Conservation (phyloP, 2,329 filamentous ascomycete species). For the Coleophoma eucalyptorum region DNA sequence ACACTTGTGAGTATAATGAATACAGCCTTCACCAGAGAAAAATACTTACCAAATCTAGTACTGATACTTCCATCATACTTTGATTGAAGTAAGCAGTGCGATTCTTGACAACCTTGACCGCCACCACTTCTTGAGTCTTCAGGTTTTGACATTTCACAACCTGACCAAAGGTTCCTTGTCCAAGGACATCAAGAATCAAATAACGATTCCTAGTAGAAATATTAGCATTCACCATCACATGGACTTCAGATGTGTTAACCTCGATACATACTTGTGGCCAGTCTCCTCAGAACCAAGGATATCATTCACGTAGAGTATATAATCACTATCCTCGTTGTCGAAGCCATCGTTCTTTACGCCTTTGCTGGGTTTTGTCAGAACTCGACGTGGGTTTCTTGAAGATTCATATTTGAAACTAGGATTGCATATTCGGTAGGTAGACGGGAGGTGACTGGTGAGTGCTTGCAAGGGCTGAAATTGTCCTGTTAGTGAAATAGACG, state of each 20-base stretch:
- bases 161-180: conserved; percentile 96
- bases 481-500: conserved; percentile 18
- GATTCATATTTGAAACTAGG: conserved; percentile 98
- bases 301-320: conserved; percentile 98
- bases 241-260: conserved; percentile 14
- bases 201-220: conserved; percentile 71
- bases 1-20: conserved; percentile 19
- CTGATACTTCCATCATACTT: conserved; percentile 99
- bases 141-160: conserved; percentile 99
- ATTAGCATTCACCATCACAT: conserved; percentile 22
- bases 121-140: conserved; percentile 97
- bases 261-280: conserved; percentile 76
- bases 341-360: conserved; percentile 98
- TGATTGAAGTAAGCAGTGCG: conserved; percentile 99
- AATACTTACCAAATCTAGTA: conserved; percentile 76
- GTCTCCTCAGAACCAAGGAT: conserved; percentile 97
- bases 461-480: conserved; percentile 79
- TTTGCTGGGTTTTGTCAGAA: conserved; percentile 97
- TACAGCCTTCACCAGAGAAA: not conserved
- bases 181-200: conserved; percentile 92
- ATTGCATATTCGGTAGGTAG: conserved; percentile 98
- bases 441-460: conserved; percentile 85
- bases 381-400: conserved; percentile 89
- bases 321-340: conserved; percentile 98
- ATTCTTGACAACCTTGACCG: conserved; percentile 99